Evolutionary conservation across 2,329 filamentous ascomycete species (phyloP).

Genomic region (Apiospora sp.): DNA sequence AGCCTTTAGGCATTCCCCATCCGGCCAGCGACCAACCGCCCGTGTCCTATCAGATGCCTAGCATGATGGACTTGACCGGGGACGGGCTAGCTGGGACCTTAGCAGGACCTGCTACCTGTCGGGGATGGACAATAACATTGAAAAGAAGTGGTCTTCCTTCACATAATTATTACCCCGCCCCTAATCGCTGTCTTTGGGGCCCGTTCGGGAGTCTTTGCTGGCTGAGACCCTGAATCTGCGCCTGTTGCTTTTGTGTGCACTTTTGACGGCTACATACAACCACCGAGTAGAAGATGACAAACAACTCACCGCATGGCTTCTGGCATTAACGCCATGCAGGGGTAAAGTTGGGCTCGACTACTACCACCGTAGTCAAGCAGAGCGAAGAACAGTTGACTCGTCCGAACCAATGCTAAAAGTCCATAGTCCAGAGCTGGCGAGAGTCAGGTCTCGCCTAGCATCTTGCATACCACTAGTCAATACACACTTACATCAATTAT

Average conservation of each 20-base stretch:
- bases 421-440: neutral
- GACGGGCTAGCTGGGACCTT: neutral
- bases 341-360: neutral
- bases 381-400: slow-evolving; percentile 6
- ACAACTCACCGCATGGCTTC: no score
- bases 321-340: slow-evolving; percentile 16
- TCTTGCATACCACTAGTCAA: neutral
- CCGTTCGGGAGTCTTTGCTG: slow-evolving; percentile 14
- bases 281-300: no score
- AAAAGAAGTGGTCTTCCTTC: slow-evolving; percentile 11
- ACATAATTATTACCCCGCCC: slow-evolving; percentile 9
- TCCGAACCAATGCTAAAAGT: slow-evolving; percentile 3
- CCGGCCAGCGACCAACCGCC: neutral
- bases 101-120: neutral
- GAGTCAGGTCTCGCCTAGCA: slow-evolving; percentile 5
- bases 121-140: slow-evolving; percentile 14
- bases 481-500: neutral
- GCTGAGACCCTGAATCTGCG: slow-evolving; percentile 20
- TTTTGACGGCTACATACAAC: slow-evolving; percentile 5
- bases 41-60: slow-evolving; percentile 16
- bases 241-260: neutral
- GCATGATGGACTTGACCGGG: slow-evolving; percentile 20
- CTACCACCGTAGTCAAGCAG: neutral
- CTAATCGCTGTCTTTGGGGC: neutral
- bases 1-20: slow-evolving; percentile 14